Base-by-base conservation (phyloP, 2,329 filamentous ascomycete genomes). In the Albophoma yamanashiensis region DNA sequence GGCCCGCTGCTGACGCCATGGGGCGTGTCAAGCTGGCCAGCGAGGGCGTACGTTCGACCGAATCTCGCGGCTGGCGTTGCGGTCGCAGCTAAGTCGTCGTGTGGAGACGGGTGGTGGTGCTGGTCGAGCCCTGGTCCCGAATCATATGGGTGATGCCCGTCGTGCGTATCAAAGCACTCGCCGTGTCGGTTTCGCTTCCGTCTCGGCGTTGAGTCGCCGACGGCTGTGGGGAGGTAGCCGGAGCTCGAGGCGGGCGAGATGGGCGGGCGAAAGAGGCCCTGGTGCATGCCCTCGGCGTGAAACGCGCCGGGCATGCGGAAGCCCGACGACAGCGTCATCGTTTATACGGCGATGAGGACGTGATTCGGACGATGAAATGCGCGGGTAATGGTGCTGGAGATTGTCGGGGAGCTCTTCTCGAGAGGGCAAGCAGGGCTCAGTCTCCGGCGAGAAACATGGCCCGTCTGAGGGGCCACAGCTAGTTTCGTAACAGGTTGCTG, bases 11-110 rank as follows among this genome's bases (percentile, higher is more conserved):
- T 71, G 0, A 25, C 25, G 47, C 47, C 47, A 14, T 52, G 47
- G 47, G 79, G 78, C 0, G 79, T 81, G 56, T 79, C 76, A 57
- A 84, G 78, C 66, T 82, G 79, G 22, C 82, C 82, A 8, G 80
- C 81, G 12, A 84, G 72, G 2, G 77, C 76, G 62, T 84, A 85
- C 58, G 64, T 58, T 60, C 62, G 56, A 60, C 62, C 60, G 4
- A 42, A 40, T 11, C 45, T n/a, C 56, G 38, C 20, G 27, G 45
- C 73, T 0, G 79, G 78, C 0, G 79, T 79, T n/a, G 80, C 81
- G 8, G 79, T 81, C 2, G 76, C 76, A 61, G 84, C 84, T 58
- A 64, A 2, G 40, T 43, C 57, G 61, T 62, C 45, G 60, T 63
- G 36, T 38, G 36, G 11, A 38, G 36, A 11, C 14, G 1, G 45